A percentile compares a stretch with the other conserved stretches of the same genome.
phyloP scores from a whole-genome alignment of 2,329 filamentous ascomycete genomes.

The Mariannaea sp. region DNA sequence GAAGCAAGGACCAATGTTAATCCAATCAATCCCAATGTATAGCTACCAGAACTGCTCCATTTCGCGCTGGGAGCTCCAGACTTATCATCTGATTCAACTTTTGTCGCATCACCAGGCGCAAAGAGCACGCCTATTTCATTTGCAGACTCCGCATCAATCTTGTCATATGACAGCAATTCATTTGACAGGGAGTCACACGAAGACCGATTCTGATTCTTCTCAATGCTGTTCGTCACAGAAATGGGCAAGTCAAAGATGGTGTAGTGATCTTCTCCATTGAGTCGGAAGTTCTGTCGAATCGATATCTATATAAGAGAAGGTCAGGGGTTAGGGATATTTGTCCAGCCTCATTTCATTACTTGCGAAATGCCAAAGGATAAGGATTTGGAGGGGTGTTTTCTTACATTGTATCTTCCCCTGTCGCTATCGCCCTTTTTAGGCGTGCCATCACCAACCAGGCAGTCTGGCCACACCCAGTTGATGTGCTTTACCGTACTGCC shows the following conservation, averaged over 20 bases:
- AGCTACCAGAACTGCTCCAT: slow-evolving; percentile 4
- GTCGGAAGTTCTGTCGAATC: slow-evolving; percentile 71
- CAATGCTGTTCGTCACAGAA: slow-evolving; percentile 68
- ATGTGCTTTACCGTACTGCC: slow-evolving; percentile 75
- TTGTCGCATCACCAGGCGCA: slow-evolving; percentile 55
- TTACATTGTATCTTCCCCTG: slow-evolving; percentile 64
- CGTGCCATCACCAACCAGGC: slow-evolving; percentile 65
- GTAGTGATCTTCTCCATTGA: slow-evolving; percentile 67
- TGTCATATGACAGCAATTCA: slow-evolving; percentile 52
- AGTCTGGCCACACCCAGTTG: slow-evolving; percentile 73
- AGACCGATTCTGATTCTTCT: slow-evolving; percentile 46
- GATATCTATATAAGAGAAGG: slow-evolving; percentile 56
- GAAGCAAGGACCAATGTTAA: background rate
- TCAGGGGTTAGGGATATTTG: slow-evolving; percentile 7
- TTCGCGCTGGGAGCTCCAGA: slow-evolving; percentile 16
- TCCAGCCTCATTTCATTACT: background rate
- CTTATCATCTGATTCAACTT: slow-evolving; percentile 41
- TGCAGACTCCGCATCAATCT: slow-evolving; percentile 50
- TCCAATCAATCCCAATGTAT: slow-evolving; percentile 8
- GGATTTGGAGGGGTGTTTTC: slow-evolving; percentile 14
- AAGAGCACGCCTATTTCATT: slow-evolving; percentile 55
- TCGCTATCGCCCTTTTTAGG: slow-evolving; percentile 52
- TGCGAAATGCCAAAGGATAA: background rate
- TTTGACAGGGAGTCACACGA: slow-evolving; percentile 59
- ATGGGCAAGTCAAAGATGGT: slow-evolving; percentile 75